These are phyloP conservation scores for Lepiota venenata DNA, from an alignment of 768 basidiomycete species.

Conservation along the genomic window DNA sequence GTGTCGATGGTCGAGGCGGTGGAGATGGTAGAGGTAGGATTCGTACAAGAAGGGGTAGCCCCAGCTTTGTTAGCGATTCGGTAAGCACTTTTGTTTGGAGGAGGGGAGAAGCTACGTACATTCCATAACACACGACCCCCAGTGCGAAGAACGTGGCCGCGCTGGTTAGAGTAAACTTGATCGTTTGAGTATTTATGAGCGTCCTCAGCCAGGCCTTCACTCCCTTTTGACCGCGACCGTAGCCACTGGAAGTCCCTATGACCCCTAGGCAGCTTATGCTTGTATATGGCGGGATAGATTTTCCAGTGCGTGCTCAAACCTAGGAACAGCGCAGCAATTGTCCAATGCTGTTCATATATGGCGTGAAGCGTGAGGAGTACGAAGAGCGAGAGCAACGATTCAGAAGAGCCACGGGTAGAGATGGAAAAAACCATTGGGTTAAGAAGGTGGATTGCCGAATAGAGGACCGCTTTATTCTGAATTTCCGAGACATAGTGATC, in stretches of 20 bases:
- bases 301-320: slow-evolving; percentile 95
- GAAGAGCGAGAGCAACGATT: slow-evolving; percentile 78
- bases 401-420: slow-evolving; percentile 95
- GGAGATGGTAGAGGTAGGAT: slow-evolving; percentile 90
- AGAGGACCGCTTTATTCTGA: slow-evolving; percentile 44
- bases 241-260: slow-evolving; percentile 26
- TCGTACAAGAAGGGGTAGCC: slow-evolving; percentile 90
- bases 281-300: slow-evolving; percentile 94
- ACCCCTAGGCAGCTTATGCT: slow-evolving; percentile 69
- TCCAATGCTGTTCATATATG: slow-evolving; percentile 57
- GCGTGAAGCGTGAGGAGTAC: slow-evolving; percentile 69
- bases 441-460: slow-evolving; percentile 73
- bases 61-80: slow-evolving; percentile 59
- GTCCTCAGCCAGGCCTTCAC: slow-evolving; percentile 25
- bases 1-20: slow-evolving; percentile 92
- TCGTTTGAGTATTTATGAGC: slow-evolving; percentile 45
- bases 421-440: slow-evolving; percentile 96
- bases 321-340: slow-evolving; percentile 63
- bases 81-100: background rate
- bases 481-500: background rate
- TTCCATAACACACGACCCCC: slow-evolving; percentile 61
- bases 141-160: slow-evolving; percentile 64
- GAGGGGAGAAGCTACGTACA: slow-evolving; percentile 27
- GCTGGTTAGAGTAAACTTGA: slow-evolving; percentile 69
- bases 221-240: slow-evolving; percentile 18